phyloP scores from a whole-genome alignment of 1,284 basidiomycete species.

The Apiotrichum akiyoshidainum region DNA sequence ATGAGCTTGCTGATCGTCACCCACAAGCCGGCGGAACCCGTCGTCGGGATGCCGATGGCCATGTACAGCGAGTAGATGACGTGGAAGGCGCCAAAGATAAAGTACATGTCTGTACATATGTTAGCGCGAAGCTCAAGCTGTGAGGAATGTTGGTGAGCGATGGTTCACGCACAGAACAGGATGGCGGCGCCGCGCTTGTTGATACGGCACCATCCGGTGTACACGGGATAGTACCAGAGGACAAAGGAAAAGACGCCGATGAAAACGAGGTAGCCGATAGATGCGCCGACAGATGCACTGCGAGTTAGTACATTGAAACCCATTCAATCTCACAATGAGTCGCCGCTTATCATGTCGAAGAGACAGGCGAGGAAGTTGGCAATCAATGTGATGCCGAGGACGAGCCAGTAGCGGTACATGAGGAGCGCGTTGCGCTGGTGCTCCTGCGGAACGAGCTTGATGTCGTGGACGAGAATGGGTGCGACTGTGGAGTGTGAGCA shows the following conservation, averaged over 20 bases:
- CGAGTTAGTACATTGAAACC: conserved; percentile 21
- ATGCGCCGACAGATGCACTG: conserved; percentile 29
- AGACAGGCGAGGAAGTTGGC: conserved; percentile 90
- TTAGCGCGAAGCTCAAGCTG: conserved; percentile 10
- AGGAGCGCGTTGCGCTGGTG: conserved; percentile 74
- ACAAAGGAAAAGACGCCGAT: conserved; percentile 80
- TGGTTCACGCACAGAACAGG: conserved; percentile 52
- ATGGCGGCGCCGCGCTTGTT: conserved; percentile 49
- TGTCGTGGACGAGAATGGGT: conserved; percentile 90
- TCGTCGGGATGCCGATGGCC: conserved; percentile 82
- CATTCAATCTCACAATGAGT: conserved; percentile 3
- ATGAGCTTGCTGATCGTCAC: conserved; percentile 78
- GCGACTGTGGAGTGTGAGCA: conserved; percentile 60
- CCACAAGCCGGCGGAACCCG: conserved; percentile 92
- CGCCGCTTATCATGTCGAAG: conserved; percentile 72
- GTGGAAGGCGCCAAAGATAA: conserved; percentile 92
- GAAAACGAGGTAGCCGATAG: conserved; percentile 65
- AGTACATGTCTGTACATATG: conserved; percentile 81
- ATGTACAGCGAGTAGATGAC: conserved; percentile 81
- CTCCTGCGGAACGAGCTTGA: conserved; percentile 81
- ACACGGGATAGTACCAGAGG: conserved; percentile 91
- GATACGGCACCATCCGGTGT: conserved; percentile 95
- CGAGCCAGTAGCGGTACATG: conserved; percentile 82
- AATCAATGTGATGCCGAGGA: conserved; percentile 71
- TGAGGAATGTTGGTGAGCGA: no score